A percentile compares a stretch with the other conserved stretches of the same genome.
Conservation (phyloP, 2,329 filamentous ascomycete species). For the Neophaeococcomyces mojaviensis region DNA sequence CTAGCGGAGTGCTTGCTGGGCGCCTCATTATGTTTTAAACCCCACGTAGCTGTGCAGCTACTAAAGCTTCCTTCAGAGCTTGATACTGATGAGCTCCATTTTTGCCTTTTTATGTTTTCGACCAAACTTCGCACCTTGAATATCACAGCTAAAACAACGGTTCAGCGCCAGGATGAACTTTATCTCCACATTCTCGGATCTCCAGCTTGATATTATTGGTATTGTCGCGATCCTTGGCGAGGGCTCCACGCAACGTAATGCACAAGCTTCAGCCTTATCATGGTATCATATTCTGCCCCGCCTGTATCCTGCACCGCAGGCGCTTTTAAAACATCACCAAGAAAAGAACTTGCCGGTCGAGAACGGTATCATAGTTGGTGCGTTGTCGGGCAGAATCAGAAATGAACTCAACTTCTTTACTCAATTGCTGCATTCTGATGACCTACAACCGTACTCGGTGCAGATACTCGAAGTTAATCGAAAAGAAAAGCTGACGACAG, state of each 20-base stretch:
- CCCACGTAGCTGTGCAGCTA: no score
- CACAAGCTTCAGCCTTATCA: slow-evolving; percentile 53
- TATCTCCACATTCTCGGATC: slow-evolving; percentile 10
- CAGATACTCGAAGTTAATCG: slow-evolving; percentile 35
- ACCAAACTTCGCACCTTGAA: no score
- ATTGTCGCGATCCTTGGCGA: slow-evolving; percentile 58
- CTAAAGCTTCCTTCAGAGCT: no score
- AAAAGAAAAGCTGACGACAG: slow-evolving; percentile 20
- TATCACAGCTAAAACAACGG: no score
- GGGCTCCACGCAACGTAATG: slow-evolving; percentile 50
- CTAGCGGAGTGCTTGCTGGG: no score
- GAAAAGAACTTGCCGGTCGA: slow-evolving; percentile 50
- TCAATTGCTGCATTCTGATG: slow-evolving; percentile 48
- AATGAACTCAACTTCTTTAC: slow-evolving; percentile 55
- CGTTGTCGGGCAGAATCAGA: slow-evolving; percentile 49
- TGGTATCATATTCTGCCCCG: slow-evolving; percentile 52
- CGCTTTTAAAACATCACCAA: slow-evolving; percentile 50
- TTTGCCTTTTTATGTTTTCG: no score
- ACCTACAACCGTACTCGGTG: slow-evolving; percentile 31
- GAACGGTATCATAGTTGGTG: slow-evolving; percentile 50
- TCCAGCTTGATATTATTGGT: slow-evolving; percentile 50
- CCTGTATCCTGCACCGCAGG: slow-evolving; percentile 56
- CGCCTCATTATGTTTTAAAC: no score
- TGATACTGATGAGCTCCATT: no score
- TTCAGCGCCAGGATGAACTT: no score